Percentiles rank a stretch among this genome's conserved stretches.
Conservation (phyloP, 768 basidiomycete species). For the Mrakia blollopis region DNA sequence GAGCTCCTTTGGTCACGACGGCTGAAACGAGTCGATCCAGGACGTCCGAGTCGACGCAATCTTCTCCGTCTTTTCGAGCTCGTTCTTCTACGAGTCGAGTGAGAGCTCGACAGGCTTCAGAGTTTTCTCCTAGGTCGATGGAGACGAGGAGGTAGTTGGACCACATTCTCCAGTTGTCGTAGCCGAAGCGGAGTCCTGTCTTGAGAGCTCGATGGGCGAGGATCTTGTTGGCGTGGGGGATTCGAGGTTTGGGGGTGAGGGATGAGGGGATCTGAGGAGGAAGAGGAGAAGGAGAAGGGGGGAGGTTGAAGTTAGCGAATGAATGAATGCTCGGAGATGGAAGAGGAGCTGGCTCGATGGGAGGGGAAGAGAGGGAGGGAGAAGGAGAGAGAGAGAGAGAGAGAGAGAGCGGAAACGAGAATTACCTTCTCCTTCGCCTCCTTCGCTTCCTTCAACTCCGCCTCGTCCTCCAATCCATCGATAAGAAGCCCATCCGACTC, state of each 20-base stretch:
- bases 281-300: not conserved
- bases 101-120: constrained; percentile 78
- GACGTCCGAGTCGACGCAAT: constrained; percentile 75
- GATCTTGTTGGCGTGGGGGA: constrained; percentile 58
- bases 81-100: constrained; percentile 74
- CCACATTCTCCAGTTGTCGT: constrained; percentile 98
- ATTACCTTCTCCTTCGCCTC: not conserved
- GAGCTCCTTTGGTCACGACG: constrained; percentile 58
- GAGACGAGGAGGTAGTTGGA: constrained; percentile 91
- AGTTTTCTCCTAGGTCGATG: constrained; percentile 85
- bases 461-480: constrained; percentile 27
- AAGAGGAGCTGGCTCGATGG: not conserved
- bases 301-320: not conserved
- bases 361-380: not conserved
- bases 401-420: not conserved
- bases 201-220: constrained; percentile 89
- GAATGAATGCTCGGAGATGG: not conserved
- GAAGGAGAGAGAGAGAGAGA: not conserved
- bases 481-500: constrained; percentile 22
- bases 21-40: constrained; percentile 83
- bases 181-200: constrained; percentile 74
- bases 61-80: constrained; percentile 51
- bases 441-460: not conserved
- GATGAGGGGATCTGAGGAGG: not conserved
- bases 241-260: constrained; percentile 16